phyloP scores from a whole-genome alignment of 179 eudicot genomes.

The Vitellaria paradoxa region DNA sequence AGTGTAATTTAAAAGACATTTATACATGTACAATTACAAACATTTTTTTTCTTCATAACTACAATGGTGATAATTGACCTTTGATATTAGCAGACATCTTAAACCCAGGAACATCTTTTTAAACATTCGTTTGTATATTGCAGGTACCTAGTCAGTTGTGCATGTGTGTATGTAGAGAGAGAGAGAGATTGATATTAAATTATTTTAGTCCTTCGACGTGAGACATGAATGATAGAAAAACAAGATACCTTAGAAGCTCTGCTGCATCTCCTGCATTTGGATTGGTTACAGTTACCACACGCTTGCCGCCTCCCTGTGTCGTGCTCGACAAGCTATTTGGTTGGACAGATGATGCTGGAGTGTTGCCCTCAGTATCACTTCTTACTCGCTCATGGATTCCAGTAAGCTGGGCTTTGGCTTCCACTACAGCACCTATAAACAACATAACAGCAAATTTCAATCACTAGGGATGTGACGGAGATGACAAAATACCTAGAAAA shows the following conservation, averaged over 20 bases:
- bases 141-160: background rate
- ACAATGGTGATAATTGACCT: background rate
- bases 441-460: conserved; percentile 10
- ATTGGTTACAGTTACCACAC: conserved; percentile 49
- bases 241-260: conserved; percentile 61
- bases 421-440: conserved; percentile 73
- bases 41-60: background rate
- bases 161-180: background rate
- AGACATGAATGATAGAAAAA: too few relatives aligned
- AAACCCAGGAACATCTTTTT: background rate
- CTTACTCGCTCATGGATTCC: conserved; percentile 95
- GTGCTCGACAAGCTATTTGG: conserved; percentile 27
- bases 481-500: background rate
- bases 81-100: background rate
- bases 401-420: conserved; percentile 75
- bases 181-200: background rate
- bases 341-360: conserved; percentile 33
- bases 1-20: background rate
- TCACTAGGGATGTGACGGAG: too few relatives aligned
- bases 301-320: conserved; percentile 44
- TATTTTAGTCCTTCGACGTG: background rate
- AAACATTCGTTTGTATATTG: background rate
- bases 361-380: conserved; percentile 68
- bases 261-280: conserved; percentile 60
- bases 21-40: background rate